Conservation (phyloP, 2,329 filamentous ascomycete genomes). For the Neopestalotiopsis rosae region DNA sequence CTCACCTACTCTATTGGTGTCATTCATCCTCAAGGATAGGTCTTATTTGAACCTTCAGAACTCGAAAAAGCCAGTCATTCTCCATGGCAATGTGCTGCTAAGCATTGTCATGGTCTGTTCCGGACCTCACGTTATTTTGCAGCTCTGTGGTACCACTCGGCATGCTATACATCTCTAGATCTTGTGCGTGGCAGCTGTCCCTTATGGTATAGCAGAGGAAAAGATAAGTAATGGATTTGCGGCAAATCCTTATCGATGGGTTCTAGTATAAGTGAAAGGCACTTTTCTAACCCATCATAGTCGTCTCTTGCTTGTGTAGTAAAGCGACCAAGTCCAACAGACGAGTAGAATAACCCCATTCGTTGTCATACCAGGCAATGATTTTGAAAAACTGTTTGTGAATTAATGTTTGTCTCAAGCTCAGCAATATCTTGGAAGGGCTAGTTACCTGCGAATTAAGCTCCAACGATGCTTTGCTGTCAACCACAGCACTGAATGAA, state of each 20-base stretch:
- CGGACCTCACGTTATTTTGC: no score
- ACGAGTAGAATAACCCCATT: constrained; percentile 8
- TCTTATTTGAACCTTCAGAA: no score
- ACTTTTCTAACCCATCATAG: background rate
- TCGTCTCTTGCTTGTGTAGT: background rate
- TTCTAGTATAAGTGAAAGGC: background rate
- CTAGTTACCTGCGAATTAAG: background rate
- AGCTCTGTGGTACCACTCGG: no score
- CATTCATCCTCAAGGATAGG: no score
- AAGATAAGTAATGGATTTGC: background rate
- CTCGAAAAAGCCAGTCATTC: no score
- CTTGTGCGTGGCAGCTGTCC: no score
- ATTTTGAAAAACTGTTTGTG: constrained; percentile 1
- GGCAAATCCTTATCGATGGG: background rate
- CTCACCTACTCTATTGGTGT: no score
- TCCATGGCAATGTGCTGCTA: no score
- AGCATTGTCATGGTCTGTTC: no score
- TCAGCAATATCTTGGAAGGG: no score
- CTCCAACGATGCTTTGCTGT: constrained; percentile 2
- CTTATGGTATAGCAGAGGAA: no score
- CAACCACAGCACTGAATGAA: background rate
- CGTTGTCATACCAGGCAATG: constrained; percentile 9
- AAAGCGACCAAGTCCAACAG: background rate
- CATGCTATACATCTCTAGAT: no score
- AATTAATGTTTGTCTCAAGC: background rate